Conservation (phyloP, 2,329 filamentous ascomycete species). For the Thelonectria rubi region DNA sequence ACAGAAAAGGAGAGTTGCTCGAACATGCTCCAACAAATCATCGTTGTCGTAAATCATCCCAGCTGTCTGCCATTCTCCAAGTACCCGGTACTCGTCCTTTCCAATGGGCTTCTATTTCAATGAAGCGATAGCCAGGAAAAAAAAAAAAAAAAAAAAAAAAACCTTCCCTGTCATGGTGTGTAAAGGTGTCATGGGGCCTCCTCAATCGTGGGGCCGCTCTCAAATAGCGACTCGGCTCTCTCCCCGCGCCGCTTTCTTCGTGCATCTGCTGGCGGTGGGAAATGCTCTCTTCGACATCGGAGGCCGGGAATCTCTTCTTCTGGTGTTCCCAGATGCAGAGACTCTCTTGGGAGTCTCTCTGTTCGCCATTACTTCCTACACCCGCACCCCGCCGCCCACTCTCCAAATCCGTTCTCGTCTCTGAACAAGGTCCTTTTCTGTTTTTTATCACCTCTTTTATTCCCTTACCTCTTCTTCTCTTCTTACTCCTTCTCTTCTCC, state of each 20-base stretch:
- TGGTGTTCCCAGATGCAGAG: neutral
- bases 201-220: constrained; percentile 12
- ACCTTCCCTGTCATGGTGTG: constrained; percentile 18
- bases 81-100: neutral
- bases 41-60: neutral
- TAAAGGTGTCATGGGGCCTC: constrained; percentile 19
- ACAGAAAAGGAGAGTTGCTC: too few species aligned
- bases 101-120: constrained; percentile 5
- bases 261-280: neutral
- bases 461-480: neutral
- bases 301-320: constrained; percentile 9
- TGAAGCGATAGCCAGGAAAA: too few species aligned
- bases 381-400: constrained; percentile 3
- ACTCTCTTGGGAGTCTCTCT: neutral
- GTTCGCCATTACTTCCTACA: neutral
- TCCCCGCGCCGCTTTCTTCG: constrained; percentile 15
- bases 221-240: constrained; percentile 22
- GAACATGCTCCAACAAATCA: neutral
- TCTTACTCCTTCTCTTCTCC: neutral
- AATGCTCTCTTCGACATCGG: constrained; percentile 17
- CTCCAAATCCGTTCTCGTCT: constrained; percentile 5
- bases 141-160: neutral
- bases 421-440: neutral
- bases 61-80: neutral
- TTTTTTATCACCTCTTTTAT: too few species aligned